A percentile compares a stretch with the other conserved stretches of the same genome.
These are phyloP conservation scores for Meyerozyma sp. DNA, from an alignment of 1,139 yeast species.

Conservation along the genomic window DNA sequence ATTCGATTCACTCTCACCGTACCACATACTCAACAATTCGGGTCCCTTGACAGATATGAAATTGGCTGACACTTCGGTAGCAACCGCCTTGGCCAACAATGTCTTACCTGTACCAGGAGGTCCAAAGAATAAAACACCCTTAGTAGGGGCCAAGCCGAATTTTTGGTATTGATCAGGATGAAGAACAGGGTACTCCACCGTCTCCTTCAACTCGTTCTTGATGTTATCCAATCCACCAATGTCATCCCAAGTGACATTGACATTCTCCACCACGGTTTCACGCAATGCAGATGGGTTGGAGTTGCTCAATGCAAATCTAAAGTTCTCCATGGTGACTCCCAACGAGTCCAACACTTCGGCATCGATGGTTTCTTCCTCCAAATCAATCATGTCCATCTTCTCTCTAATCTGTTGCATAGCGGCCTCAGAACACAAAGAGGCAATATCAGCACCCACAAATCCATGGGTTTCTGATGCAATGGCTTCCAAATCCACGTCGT, in stretches of 20 bases:
- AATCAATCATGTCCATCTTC: conserved; percentile 96
- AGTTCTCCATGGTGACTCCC: conserved; percentile 99
- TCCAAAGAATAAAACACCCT: conserved; percentile 97
- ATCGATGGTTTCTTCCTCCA: conserved; percentile 96
- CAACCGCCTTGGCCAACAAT: conserved; percentile 94
- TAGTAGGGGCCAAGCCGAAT: conserved; percentile 94
- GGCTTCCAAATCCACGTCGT: conserved; percentile 91
- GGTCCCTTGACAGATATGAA: conserved; percentile 97
- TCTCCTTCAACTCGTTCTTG: conserved; percentile 94
- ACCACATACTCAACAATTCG: conserved; percentile 96
- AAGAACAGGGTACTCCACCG: conserved; percentile 96
- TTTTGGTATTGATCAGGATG: conserved; percentile 98
- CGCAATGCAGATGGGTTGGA: conserved; percentile 98
- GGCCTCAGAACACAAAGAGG: conserved; percentile 95
- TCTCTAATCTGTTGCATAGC: conserved; percentile 95
- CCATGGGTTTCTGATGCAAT: conserved; percentile 83
- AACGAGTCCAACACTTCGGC: conserved; percentile 94
- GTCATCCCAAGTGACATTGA: conserved; percentile 98
- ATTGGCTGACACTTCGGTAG: conserved; percentile 95
- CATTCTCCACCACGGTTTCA: conserved; percentile 98
- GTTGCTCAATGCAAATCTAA: conserved; percentile 94
- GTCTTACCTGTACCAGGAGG: conserved; percentile 99
- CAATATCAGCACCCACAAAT: conserved; percentile 86
- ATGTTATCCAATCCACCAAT: conserved; percentile 93
- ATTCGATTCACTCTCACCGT: conserved; percentile 97